Percentiles rank a stretch among this genome's conserved stretches.
Evolutionary conservation across 2,329 filamentous ascomycete species (phyloP).

Genomic region (Xylaria sp.): DNA sequence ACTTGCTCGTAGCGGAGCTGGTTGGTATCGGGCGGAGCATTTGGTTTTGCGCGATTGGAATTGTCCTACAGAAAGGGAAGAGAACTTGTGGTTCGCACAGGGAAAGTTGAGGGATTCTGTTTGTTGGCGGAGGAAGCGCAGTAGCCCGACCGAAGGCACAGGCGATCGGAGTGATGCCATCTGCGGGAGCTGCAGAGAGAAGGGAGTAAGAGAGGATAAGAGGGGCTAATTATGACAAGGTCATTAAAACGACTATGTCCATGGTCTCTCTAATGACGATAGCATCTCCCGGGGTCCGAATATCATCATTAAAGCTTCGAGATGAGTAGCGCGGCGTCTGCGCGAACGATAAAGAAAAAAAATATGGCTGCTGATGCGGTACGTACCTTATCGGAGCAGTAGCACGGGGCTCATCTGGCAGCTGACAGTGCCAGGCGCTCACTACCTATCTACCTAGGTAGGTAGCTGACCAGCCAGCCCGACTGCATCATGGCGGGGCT

Average conservation of each 20-base stretch:
- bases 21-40: conserved; percentile 36
- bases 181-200: conserved; percentile 26
- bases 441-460: neutral
- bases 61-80: conserved; percentile 15
- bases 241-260: conserved; percentile 9
- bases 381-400: neutral
- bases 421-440: conserved; percentile 19
- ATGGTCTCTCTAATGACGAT: conserved; percentile 15
- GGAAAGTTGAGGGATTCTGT: conserved; percentile 64
- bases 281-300: conserved; percentile 18
- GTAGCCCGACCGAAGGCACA: conserved; percentile 62
- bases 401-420: conserved; percentile 1
- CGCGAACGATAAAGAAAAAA: conserved; percentile 9
- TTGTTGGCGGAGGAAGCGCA: conserved; percentile 76
- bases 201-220: neutral
- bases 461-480: neutral
- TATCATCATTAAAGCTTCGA: conserved; percentile 10
- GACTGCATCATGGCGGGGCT: no score
- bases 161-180: conserved; percentile 54
- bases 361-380: conserved; percentile 17
- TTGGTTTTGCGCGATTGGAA: conserved; percentile 28
- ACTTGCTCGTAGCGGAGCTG: conserved; percentile 32
- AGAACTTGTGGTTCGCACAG: conserved; percentile 45
- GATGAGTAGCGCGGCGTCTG: conserved; percentile 4
- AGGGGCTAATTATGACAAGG: conserved; percentile 4